These are phyloP conservation scores for Cytospora chrysosperma DNA, from an alignment of 2,329 filamentous ascomycete genomes.

Conservation along the genomic window DNA sequence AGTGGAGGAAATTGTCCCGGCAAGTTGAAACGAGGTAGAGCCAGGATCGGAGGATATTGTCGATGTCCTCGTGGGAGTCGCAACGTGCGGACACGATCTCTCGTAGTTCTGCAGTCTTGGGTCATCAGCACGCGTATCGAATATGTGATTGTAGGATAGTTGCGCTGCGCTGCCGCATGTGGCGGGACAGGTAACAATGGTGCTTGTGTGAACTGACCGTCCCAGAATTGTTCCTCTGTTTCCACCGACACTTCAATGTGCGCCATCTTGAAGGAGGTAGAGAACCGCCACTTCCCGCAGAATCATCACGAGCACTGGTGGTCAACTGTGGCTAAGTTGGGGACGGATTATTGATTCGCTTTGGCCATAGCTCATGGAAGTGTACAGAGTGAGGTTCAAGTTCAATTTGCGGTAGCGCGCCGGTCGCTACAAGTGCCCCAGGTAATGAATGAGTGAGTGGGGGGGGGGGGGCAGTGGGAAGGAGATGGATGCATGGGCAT, in stretches of 20 bases:
- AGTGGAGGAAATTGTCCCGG: constrained; percentile 71
- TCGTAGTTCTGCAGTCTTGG: constrained; percentile 43
- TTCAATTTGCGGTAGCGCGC: neutral
- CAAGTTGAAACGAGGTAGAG: constrained; percentile 74
- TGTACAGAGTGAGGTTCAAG: neutral
- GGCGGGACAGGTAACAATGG: constrained; percentile 1
- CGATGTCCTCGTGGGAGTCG: constrained; percentile 61
- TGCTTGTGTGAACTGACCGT: constrained; percentile 54
- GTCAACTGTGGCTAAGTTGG: constrained; percentile 1
- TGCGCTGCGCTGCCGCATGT: neutral
- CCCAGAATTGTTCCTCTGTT: constrained; percentile 86
- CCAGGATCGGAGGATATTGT: constrained; percentile 83
- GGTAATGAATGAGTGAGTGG: neutral
- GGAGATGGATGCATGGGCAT: neutral
- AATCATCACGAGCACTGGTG: constrained; percentile 24
- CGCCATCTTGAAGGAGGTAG: constrained; percentile 43
- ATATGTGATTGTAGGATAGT: neutral
- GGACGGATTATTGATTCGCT: neutral
- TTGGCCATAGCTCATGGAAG: neutral
- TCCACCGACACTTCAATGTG: constrained; percentile 71
- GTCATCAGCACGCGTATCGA: neutral
- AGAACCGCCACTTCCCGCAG: constrained; percentile 15
- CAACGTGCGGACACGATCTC: constrained; percentile 47
- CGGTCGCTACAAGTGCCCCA: neutral
- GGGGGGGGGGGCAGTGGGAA: neutral